A percentile compares a stretch with the other conserved stretches of the same genome.
Evolutionary conservation across 129 eudicot species (phyloP).

Genomic region (Cynara cardunculus): DNA sequence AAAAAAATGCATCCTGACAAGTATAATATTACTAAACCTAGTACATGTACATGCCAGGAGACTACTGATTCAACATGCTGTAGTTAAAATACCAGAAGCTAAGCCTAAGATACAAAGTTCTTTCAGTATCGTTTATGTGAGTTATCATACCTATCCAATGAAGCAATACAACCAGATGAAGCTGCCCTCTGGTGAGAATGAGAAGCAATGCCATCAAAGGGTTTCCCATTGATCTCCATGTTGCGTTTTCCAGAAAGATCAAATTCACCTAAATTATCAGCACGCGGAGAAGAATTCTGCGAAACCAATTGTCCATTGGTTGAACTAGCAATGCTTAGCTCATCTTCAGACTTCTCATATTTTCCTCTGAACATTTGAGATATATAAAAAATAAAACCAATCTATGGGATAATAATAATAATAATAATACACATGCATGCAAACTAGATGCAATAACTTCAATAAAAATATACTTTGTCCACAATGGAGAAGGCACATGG

Average conservation of each 20-base stretch:
- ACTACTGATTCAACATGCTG: neutral
- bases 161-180: conserved; percentile 33
- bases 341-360: conserved; percentile 57
- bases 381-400: neutral
- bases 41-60: neutral
- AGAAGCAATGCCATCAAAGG: conserved; percentile 25
- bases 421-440: neutral
- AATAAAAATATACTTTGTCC: neutral
- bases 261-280: conserved; percentile 36
- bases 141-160: conserved; percentile 28
- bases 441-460: conserved; percentile 5
- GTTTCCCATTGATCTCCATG: conserved; percentile 34
- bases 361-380: conserved; percentile 44
- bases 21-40: neutral
- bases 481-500: neutral
- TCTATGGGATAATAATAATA: neutral
- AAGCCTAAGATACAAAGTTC: neutral
- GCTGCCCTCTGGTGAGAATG: conserved; percentile 46
- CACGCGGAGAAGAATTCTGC: conserved; percentile 44
- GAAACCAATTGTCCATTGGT: conserved; percentile 41
- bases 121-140: conserved; percentile 7
- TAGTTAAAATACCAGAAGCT: neutral
- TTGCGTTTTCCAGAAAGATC: conserved; percentile 44
- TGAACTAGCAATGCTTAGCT: conserved; percentile 41
- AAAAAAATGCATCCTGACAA: neutral